phyloP scores from a whole-genome alignment of 169 alveolate genomes.

The Hepatocystis sp. region DNA sequence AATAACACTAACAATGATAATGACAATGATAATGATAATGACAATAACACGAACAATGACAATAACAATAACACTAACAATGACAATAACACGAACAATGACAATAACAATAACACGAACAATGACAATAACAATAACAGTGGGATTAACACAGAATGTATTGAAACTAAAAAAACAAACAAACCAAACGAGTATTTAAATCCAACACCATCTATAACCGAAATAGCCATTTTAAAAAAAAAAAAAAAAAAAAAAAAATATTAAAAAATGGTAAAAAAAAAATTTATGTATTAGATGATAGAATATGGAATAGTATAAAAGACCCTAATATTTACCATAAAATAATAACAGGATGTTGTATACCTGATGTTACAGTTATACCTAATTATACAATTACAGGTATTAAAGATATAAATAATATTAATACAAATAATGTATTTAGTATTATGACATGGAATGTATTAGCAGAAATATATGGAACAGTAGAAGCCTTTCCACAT shows the following conservation, averaged over 20 bases:
- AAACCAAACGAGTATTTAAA: too few relatives aligned
- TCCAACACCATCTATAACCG: too few relatives aligned
- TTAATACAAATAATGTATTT: slow-evolving; percentile 66
- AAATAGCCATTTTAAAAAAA: too few relatives aligned
- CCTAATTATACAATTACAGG: slow-evolving; percentile 60
- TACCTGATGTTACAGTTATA: slow-evolving; percentile 75
- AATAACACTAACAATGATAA: too few relatives aligned
- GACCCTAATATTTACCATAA: slow-evolving; percentile 78
- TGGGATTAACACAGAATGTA: too few relatives aligned
- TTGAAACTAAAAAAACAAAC: background rate
- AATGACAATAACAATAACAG: background rate
- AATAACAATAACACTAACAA: background rate
- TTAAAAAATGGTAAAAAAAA: slow-evolving; percentile 42
- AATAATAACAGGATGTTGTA: slow-evolving; percentile 82
- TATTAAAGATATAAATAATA: slow-evolving; percentile 17
- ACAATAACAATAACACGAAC: background rate
- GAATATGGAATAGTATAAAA: slow-evolving; percentile 67
- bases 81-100: background rate
- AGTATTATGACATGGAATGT: slow-evolving; percentile 85
- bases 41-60: background rate
- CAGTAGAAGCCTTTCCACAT: slow-evolving; percentile 85
- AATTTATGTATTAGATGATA: slow-evolving; percentile 58
- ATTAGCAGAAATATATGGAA: slow-evolving; percentile 87
- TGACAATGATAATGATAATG: background rate
- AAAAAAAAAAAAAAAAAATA: slow-evolving; percentile 8